phyloP scores from a whole-genome alignment of 441 rosid species.

The Hura crepitans region DNA sequence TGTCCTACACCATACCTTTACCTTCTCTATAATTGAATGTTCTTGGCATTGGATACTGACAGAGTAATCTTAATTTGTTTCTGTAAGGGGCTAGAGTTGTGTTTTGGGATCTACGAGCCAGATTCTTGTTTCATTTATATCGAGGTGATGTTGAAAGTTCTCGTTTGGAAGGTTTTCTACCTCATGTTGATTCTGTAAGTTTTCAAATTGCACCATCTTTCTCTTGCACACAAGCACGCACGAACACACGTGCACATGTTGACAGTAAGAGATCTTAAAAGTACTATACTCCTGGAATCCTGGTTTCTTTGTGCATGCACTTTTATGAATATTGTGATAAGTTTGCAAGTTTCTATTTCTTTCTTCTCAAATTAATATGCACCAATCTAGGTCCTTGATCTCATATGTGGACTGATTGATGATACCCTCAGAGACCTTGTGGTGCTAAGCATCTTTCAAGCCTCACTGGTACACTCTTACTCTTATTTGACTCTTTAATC shows the following conservation, averaged over 20 bases:
- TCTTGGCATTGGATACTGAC: slow-evolving; percentile 16
- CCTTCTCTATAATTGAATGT: slow-evolving; percentile 1
- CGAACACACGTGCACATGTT: background rate
- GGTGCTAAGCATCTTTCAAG: slow-evolving; percentile 74
- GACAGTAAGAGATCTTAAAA: background rate
- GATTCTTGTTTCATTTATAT: slow-evolving; percentile 64
- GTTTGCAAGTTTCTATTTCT: slow-evolving; percentile 1
- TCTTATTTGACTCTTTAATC: slow-evolving; percentile 16
- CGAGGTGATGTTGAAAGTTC: slow-evolving; percentile 66
- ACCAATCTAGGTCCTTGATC: slow-evolving; percentile 67
- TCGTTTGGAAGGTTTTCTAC: slow-evolving; percentile 76
- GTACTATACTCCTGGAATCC: background rate
- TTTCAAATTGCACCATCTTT: slow-evolving; percentile 11
- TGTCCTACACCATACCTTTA: background rate
- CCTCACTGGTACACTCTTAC: slow-evolving; percentile 50
- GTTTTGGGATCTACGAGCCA: slow-evolving; percentile 90
- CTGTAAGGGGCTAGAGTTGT: slow-evolving; percentile 70
- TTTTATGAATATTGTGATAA: background rate
- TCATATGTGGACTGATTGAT: slow-evolving; percentile 72
- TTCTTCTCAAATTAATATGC: slow-evolving; percentile 27
- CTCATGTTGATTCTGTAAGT: slow-evolving; percentile 76
- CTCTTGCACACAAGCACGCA: slow-evolving; percentile 3
- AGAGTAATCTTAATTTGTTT: slow-evolving; percentile 15
- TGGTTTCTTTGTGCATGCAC: background rate
- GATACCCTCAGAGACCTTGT: slow-evolving; percentile 74